Conservation (phyloP, 2,329 filamentous ascomycete genomes). For the Rutstroemia sp. region DNA sequence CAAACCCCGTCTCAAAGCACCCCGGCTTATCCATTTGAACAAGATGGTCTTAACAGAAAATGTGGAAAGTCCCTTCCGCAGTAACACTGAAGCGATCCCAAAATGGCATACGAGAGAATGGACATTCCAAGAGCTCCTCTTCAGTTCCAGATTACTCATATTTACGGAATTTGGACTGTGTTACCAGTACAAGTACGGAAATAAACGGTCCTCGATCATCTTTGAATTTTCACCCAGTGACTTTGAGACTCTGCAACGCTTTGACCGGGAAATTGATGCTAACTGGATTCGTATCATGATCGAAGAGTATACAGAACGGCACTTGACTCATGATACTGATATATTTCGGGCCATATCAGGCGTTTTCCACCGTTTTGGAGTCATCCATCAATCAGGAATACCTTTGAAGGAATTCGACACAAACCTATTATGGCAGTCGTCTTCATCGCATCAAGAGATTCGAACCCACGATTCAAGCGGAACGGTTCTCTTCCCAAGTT, state of each 20-base stretch:
- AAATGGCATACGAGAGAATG: constrained; percentile 5
- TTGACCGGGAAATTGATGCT: neutral
- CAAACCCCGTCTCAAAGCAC: neutral
- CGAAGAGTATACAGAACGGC: neutral
- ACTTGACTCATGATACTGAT: neutral
- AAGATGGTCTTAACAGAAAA: neutral
- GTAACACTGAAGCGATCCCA: neutral
- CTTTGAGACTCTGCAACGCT: neutral
- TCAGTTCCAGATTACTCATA: constrained; percentile 4
- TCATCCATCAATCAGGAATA: neutral
- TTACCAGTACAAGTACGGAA: neutral
- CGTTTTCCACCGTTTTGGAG: neutral
- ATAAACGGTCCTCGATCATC: neutral
- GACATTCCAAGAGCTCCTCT: constrained; percentile 4
- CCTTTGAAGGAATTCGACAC: neutral
- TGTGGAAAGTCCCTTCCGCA: neutral
- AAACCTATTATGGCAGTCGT: neutral
- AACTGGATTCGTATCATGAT: neutral
- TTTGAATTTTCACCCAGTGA: neutral
- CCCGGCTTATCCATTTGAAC: neutral
- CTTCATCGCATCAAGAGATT: neutral
- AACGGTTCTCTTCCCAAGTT: neutral
- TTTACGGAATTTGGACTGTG: neutral
- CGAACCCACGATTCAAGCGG: neutral
- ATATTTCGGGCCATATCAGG: neutral